phyloP scores from a whole-genome alignment of 495 filamentous ascomycete genomes.

The Penicillium argentinense region DNA sequence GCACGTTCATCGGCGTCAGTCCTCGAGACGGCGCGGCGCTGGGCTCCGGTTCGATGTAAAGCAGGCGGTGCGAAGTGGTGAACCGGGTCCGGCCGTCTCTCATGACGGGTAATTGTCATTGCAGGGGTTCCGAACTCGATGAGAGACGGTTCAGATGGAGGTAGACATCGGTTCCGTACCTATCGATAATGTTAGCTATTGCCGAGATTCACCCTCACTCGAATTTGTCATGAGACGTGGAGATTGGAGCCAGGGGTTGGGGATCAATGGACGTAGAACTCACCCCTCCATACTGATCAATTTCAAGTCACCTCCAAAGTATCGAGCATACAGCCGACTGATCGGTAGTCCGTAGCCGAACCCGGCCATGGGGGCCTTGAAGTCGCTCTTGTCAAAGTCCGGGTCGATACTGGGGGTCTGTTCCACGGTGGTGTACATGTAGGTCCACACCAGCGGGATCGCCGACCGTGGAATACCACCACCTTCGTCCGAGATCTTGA shows the following conservation, averaged over 20 bases:
- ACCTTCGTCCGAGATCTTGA: conserved; percentile 95
- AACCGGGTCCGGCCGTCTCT: conserved; percentile 63
- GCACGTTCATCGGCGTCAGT: conserved; percentile 74
- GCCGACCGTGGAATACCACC: conserved; percentile 88
- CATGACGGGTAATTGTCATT: conserved; percentile 98
- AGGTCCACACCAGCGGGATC: conserved; percentile 97
- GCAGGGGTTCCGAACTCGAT: conserved; percentile 91
- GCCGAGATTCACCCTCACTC: too few species aligned
- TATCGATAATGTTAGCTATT: conserved; percentile 32
- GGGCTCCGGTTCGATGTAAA: conserved; percentile 39
- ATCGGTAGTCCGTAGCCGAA: conserved; percentile 97
- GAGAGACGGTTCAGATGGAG: conserved; percentile 94
- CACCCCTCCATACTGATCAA: conserved; percentile 99
- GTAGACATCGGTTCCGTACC: conserved; percentile 98
- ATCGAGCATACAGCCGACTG: conserved; percentile 88
- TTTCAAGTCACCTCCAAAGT: conserved; percentile 96
- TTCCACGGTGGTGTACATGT: conserved; percentile 99
- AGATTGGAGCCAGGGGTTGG: too few species aligned
- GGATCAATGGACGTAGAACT: conserved; percentile 41
- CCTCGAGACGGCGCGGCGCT: conserved; percentile 62
- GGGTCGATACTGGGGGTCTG: conserved; percentile 92
- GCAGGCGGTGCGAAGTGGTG: conserved; percentile 46
- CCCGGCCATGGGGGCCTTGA: conserved; percentile 98
- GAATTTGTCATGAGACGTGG: conserved; percentile 1
- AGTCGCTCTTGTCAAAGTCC: conserved; percentile 98